phyloP scores from a whole-genome alignment of 345 rosid genomes.

The Corymbia maculata region DNA sequence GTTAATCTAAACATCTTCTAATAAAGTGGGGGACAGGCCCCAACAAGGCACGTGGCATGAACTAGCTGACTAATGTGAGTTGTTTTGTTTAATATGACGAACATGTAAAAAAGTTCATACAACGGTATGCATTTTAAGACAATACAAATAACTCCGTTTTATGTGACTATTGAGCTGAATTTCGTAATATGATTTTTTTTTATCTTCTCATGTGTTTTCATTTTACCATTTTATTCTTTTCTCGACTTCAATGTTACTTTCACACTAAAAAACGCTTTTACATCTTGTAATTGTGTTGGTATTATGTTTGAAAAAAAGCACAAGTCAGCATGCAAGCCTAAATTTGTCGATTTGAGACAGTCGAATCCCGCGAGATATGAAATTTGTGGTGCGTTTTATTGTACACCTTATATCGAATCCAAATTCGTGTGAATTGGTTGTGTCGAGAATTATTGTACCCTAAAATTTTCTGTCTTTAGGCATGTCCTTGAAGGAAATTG shows the following conservation, averaged over 20 bases:
- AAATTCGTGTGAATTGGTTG: neutral
- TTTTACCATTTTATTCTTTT: neutral
- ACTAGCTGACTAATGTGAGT: neutral
- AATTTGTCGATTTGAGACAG: neutral
- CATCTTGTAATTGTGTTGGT: too few relatives aligned
- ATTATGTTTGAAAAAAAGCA: neutral
- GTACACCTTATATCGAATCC: neutral
- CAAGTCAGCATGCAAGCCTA: accelerated
- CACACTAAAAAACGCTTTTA: too few relatives aligned
- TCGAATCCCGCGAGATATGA: neutral
- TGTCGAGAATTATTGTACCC: neutral
- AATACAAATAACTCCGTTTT: too few relatives aligned
- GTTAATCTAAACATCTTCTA: too few relatives aligned
- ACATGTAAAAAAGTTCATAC: neutral
- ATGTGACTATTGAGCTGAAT: neutral
- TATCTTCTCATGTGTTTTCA: too few relatives aligned
- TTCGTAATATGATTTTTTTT: too few relatives aligned
- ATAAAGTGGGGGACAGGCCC: too few relatives aligned
- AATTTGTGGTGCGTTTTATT: neutral
- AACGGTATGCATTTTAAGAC: neutral
- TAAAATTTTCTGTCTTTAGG: neutral
- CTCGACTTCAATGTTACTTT: neutral
- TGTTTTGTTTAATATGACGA: neutral
- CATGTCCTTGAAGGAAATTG: neutral
- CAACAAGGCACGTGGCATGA: too few relatives aligned